Evolutionary conservation across 176 grass and related monocot genomes (phyloP), one percentile per base, ranked within the genome.

Genomic region (Rhynchospora tenuis): DNA sequence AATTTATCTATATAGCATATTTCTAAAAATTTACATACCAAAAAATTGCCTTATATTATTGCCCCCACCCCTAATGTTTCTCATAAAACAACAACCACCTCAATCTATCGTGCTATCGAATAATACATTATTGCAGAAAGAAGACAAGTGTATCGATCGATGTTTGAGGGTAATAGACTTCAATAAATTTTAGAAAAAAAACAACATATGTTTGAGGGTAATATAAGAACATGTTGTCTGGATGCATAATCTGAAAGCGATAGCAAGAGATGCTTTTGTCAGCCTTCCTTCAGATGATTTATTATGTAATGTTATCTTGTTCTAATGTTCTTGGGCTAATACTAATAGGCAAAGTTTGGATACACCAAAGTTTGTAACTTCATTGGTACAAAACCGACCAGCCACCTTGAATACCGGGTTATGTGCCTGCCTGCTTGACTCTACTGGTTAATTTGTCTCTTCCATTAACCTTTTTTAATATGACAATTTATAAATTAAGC

Each of bases 341-440:
- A 17, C 2, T 38, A 23, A 55, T 76, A 1, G 24, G 73, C 15
- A 76, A 51, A 55, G 22, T 23, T 54, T 29, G 22, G 24, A 77
- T 77, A 77, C 73, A 77, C 73, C 24, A 56, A 77, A 56, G 16
- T 77, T 77, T 77, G 73, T 77, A 77, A 29, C 3, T 17, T 56
- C 24, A 77, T 55, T 50, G 50, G 73, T 77, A 77, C 73, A 56
- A 77, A 77, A 14, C 50, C 50, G 73, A 77, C 73, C 48, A 77
- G 73, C 24, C 73, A 77, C 14, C 73, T 56, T 56, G 31, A 77
- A 77, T 77, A 77, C 73, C 23, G 73, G 47, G 24, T 33, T 56
- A 31, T 31, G 72, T 27, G 13, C 5, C 14, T 56, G 14, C 11
- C 9, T 77, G 50, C 73, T 27, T 29, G 1, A 28, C 28, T 28